phyloP scores from a whole-genome alignment of 495 filamentous ascomycete genomes.

The Penicillium paradoxum region DNA sequence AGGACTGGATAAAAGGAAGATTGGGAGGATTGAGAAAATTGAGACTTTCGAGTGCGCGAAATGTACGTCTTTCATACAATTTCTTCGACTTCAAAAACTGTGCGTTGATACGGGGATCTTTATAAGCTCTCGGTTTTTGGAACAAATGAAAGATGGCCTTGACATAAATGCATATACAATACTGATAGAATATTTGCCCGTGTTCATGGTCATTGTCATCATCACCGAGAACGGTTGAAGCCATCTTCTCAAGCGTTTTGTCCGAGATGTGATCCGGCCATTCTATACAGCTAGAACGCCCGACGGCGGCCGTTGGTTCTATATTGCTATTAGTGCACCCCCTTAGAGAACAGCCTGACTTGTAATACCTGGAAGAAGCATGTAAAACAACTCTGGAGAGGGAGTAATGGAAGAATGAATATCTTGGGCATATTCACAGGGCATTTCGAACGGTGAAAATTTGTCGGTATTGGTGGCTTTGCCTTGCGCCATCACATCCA shows the following conservation, averaged over 20 bases:
- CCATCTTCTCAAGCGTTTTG: slow-evolving; percentile 21
- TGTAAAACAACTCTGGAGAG: slow-evolving; percentile 21
- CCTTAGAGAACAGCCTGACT: neutral
- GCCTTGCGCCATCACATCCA: slow-evolving; percentile 17
- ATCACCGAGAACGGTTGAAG: slow-evolving; percentile 7
- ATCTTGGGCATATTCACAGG: neutral
- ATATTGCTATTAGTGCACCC: slow-evolving; percentile 1
- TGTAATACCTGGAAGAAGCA: slow-evolving; percentile 25
- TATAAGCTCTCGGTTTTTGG: slow-evolving; percentile 14
- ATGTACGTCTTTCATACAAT: slow-evolving; percentile 15
- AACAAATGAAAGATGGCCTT: slow-evolving; percentile 21
- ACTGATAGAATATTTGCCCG: slow-evolving; percentile 23
- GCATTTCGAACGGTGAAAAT: neutral
- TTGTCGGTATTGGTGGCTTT: slow-evolving; percentile 1
- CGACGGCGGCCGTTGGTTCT: slow-evolving; percentile 8
- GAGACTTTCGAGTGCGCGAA: slow-evolving; percentile 17
- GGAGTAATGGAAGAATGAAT: slow-evolving; percentile 12
- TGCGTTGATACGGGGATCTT: slow-evolving; percentile 13
- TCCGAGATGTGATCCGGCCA: slow-evolving; percentile 32
- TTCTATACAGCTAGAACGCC: slow-evolving; percentile 3
- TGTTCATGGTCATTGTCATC: neutral
- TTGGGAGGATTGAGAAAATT: slow-evolving; percentile 20
- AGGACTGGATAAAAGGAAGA: slow-evolving; percentile 21
- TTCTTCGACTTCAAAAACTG: slow-evolving; percentile 20
- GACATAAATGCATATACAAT: slow-evolving; percentile 26